These are phyloP conservation scores for Mantamonas sphyraenae DNA, from an alignment of 78 protist species.

Conservation along the genomic window DNA sequence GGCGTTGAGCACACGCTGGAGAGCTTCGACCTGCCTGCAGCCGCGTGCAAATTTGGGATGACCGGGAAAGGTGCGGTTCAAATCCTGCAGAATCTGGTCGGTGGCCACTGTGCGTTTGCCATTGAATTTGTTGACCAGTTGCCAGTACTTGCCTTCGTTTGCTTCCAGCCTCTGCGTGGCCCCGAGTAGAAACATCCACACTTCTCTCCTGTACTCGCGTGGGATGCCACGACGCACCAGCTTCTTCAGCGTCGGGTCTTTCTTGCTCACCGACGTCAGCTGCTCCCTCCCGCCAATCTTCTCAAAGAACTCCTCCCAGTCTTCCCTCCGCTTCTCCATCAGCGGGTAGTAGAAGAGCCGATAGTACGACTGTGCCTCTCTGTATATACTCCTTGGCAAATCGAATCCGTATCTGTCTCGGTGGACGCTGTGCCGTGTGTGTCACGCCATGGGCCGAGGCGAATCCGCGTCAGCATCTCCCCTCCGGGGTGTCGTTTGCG, in stretches of 20 bases:
- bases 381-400: too few species aligned
- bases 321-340: too few species aligned
- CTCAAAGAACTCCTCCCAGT: too few species aligned
- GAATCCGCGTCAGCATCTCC: too few species aligned
- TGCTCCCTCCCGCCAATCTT: too few species aligned
- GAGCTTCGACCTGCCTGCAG: constrained; percentile 27
- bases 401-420: too few species aligned
- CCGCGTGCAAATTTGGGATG: constrained; percentile 47
- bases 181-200: background rate
- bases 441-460: too few species aligned
- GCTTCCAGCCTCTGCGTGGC: background rate
- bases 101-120: constrained; percentile 25
- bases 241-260: background rate
- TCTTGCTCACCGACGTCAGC: too few species aligned
- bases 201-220: background rate
- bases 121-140: constrained; percentile 1
- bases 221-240: background rate
- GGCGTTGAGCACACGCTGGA: constrained; percentile 45
- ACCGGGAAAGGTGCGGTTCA: constrained; percentile 67
- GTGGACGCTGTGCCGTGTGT: too few species aligned
- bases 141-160: constrained; percentile 15
- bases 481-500: too few species aligned
- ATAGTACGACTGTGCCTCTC: too few species aligned
- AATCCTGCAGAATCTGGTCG: constrained; percentile 46
- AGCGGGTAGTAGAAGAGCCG: too few species aligned